Evolutionary conservation across 345 rosid species (phyloP), one percentile per base, ranked within the genome.

Genomic region (Kandelia obovata): DNA sequence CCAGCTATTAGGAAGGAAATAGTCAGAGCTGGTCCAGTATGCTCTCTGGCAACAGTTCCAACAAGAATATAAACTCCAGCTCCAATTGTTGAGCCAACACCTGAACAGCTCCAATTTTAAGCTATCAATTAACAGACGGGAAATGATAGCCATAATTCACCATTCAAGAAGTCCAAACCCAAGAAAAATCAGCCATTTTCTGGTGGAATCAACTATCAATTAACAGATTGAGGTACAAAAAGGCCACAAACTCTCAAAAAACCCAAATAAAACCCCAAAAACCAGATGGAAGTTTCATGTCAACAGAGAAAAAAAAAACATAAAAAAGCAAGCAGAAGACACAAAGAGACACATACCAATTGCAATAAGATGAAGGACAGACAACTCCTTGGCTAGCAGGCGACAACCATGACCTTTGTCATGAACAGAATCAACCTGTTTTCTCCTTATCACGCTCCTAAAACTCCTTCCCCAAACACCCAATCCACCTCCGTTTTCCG

Each of bases 31-130:
- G 99, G 99, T 75, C 99, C 99, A 2, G 98, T 77, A 76, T 90
- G 97, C 86, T 95, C 99, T 82, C 99, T 86, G 65, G 98, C 99
- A 64, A 95, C 99, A 7, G 98, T 90, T 72, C 99, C 99, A 51
- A 95, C 91, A 5, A 95, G 96, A 77, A 95, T 87, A 73, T 95
- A 95, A 43, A 95, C 96, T 68, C 99, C 99, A 62, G 99, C 99
- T 71, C 99, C 99, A 65, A 95, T 95, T 23, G 99, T 92, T 20
- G 99, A 83, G 66, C 99, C 99, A 23, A 95, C 99, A 61, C 99
- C 99, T 90, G 66, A 64, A 13, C 66, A 66, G 28, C 3, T 68
- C 31, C 52, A 61, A 16, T 16, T 25, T 56, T 56, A 56, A n/a
- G 47, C 15, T 35, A 67, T 37, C 61, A 55, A 60, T 20, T 32